A percentile compares a stretch with the other conserved stretches of the same genome.
Conservation (phyloP, 495 filamentous ascomycete genomes). For the Entonaema liquescens region DNA sequence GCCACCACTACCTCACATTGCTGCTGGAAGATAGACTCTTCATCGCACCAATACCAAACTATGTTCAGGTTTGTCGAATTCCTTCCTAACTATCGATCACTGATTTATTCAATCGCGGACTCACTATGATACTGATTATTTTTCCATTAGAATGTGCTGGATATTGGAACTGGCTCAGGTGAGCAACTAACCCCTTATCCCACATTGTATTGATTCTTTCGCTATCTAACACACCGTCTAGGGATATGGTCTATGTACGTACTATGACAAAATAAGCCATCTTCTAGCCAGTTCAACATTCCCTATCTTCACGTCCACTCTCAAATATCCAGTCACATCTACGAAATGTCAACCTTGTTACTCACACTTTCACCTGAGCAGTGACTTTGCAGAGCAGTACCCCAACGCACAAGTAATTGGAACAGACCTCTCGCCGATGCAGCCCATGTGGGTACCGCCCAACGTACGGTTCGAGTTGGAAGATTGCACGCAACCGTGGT, state of each 20-base stretch:
- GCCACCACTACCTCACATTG: constrained; percentile 49
- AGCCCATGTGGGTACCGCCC: constrained; percentile 58
- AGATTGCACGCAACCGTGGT: constrained; percentile 64
- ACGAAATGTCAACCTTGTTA: not conserved
- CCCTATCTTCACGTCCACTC: not conserved
- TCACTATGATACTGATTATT: not conserved
- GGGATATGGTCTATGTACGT: constrained; percentile 54
- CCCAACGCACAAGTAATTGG: constrained; percentile 62
- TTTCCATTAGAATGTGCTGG: constrained; percentile 55
- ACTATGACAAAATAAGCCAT: not conserved
- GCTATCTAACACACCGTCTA: constrained; percentile 22
- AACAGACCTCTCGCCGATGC: constrained; percentile 63
- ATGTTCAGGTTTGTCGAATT: constrained; percentile 24
- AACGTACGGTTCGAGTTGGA: constrained; percentile 67
- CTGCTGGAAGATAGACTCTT: constrained; percentile 58
- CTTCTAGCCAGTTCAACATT: not conserved
- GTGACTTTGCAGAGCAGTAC: constrained; percentile 64
- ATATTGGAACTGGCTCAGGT: constrained; percentile 66
- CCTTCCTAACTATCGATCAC: not conserved
- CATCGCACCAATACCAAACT: constrained; percentile 62
- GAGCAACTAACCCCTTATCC: constrained; percentile 50
- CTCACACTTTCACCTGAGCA: constrained; percentile 14
- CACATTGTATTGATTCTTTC: constrained; percentile 18
- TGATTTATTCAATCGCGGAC: not conserved
- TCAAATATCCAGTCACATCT: not conserved